These are phyloP conservation scores for Aphanomyces stellatus DNA, from an alignment of 352 stramenopile species.

Conservation along the genomic window DNA sequence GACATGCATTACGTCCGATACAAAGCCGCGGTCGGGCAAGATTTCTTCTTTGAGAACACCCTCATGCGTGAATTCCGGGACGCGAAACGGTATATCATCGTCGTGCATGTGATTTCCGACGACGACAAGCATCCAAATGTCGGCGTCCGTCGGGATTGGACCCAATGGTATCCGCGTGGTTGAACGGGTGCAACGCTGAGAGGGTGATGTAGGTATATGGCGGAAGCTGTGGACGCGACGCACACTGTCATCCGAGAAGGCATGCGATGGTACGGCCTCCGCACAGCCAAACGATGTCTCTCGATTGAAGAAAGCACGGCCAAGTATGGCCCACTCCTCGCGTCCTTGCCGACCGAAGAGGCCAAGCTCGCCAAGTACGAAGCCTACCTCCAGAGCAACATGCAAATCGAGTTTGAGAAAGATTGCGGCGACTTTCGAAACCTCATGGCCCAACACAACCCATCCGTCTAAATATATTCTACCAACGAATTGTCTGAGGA, in stretches of 20 bases:
- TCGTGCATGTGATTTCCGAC: constrained; percentile 3
- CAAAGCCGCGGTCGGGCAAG: neutral
- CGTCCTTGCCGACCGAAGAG: neutral
- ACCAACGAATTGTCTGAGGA: too few species aligned
- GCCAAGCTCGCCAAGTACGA: neutral
- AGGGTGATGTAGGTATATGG: neutral
- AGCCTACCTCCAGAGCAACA: too few species aligned
- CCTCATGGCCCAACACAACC: too few species aligned
- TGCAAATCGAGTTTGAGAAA: too few species aligned
- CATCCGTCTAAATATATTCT: too few species aligned
- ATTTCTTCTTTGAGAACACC: constrained; percentile 8
- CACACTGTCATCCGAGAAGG: neutral
- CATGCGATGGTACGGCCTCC: neutral
- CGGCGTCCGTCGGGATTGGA: constrained; percentile 2
- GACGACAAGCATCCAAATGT: constrained; percentile 3
- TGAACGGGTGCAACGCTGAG: neutral
- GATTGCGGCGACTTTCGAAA: too few species aligned
- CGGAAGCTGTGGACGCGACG: neutral
- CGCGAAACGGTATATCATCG: neutral
- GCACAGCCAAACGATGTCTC: neutral
- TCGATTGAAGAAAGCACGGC: neutral
- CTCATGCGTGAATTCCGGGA: constrained; percentile 12
- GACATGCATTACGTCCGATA: constrained; percentile 2
- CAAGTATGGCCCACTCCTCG: neutral
- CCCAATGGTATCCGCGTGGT: constrained; percentile 1